Evolutionary conservation across 164 flowering plant genomes (phyloP).

Genomic region (Aristolochia fimbriata): DNA sequence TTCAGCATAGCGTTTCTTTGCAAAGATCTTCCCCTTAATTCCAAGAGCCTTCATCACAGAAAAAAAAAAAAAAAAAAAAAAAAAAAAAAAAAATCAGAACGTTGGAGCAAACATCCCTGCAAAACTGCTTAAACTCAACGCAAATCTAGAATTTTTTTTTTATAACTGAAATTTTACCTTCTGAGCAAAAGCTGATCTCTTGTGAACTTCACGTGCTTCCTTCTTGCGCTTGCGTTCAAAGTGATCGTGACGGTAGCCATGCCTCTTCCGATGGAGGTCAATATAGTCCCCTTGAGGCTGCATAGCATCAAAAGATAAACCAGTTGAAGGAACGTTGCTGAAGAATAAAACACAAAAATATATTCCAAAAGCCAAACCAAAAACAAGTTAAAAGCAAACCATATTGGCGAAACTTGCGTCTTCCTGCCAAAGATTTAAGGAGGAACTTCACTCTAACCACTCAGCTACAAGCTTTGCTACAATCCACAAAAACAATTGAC

Average conservation of each 20-base stretch:
- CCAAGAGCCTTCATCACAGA: conserved; percentile 60
- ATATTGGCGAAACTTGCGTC: no score
- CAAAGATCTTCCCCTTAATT: conserved; percentile 87
- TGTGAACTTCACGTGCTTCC: conserved; percentile 92
- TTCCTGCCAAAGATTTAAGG: no score
- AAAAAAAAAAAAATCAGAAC: not conserved
- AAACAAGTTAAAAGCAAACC: no score
- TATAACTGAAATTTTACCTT: conserved; percentile 24
- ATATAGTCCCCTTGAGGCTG: conserved; percentile 99
- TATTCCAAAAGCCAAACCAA: no score
- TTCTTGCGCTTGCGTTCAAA: conserved; percentile 93
- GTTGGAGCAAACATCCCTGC: no score
- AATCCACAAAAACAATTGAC: no score
- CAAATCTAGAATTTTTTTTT: no score
- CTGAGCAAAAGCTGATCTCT: conserved; percentile 64
- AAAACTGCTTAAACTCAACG: no score
- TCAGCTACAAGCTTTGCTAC: no score
- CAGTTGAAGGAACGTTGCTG: not conserved
- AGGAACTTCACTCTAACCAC: no score
- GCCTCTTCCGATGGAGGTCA: conserved; percentile 72
- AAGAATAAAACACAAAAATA: no score
- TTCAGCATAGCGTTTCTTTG: conserved; percentile 78
- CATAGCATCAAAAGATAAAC: not conserved
- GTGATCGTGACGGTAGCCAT: conserved; percentile 84
- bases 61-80: not conserved